Evolutionary conservation across 345 rosid genomes (phyloP).

Genomic region (Sisymbrium altissimum): DNA sequence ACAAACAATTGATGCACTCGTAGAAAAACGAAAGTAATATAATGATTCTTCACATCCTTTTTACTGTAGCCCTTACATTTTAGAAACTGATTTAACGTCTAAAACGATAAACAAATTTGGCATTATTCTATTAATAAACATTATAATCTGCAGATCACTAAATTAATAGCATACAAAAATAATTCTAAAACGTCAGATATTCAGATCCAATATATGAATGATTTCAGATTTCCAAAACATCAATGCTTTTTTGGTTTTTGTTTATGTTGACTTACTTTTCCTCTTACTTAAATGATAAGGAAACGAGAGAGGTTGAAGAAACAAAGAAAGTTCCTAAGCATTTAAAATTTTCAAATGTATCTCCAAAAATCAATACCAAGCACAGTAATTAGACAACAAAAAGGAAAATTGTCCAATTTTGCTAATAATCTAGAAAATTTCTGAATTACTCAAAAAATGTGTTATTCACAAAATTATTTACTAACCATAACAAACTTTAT

Average conservation of each 20-base stretch:
- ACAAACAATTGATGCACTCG: background rate
- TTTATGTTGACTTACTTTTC: background rate
- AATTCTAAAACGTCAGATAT: background rate
- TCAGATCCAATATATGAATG: background rate
- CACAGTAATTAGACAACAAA: background rate
- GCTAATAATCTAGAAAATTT: background rate
- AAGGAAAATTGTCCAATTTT: background rate
- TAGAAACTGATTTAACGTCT: background rate
- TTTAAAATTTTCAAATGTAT: background rate
- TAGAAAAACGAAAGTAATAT: background rate
- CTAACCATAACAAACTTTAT: background rate
- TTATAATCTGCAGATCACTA: background rate
- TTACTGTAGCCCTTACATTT: background rate
- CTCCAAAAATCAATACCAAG: background rate
- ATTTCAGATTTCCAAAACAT: background rate
- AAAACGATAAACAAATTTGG: background rate
- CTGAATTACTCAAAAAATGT: background rate
- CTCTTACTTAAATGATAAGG: constrained; percentile 9
- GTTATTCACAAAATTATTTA: background rate
- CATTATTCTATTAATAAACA: background rate
- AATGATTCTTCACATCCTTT: background rate
- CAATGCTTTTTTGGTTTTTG: background rate
- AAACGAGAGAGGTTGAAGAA: constrained; percentile 3
- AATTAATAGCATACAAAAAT: background rate
- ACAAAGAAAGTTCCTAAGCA: background rate